Percentiles rank a stretch among this genome's conserved stretches.
Evolutionary conservation across 1,284 basidiomycete species (phyloP).

Genomic region (Somion occarium): DNA sequence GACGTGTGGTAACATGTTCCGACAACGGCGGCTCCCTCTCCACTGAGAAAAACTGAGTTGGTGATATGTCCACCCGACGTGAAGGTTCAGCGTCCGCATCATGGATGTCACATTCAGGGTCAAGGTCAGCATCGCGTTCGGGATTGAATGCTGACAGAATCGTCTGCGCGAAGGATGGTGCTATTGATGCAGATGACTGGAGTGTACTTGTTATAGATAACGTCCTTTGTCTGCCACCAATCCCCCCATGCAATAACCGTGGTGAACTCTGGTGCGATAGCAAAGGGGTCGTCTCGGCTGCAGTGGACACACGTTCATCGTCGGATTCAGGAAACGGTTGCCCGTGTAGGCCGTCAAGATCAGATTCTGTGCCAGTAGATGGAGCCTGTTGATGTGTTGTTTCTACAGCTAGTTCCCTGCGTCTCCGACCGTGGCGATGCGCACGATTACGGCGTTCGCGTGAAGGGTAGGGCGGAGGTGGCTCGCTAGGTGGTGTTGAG

Average conservation of each 20-base stretch:
- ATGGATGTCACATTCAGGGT: constrained; percentile 25
- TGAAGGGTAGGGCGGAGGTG: constrained; percentile 65
- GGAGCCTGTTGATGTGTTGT: constrained; percentile 27
- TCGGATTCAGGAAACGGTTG: constrained; percentile 15
- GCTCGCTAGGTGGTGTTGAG: constrained; percentile 36
- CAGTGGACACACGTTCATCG: constrained; percentile 15
- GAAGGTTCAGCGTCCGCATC: constrained; percentile 1
- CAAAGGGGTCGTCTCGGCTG: constrained; percentile 39
- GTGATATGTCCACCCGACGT: constrained; percentile 9
- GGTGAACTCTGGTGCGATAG: constrained; percentile 25
- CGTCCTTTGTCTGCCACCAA: constrained; percentile 34
- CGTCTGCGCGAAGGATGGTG: constrained; percentile 63
- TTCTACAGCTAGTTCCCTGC: constrained; percentile 17
- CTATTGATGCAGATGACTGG: constrained; percentile 40
- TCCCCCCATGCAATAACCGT: constrained; percentile 14
- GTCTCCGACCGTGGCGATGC: constrained; percentile 25
- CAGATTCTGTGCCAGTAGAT: constrained; percentile 30
- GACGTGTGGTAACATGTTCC: no score
- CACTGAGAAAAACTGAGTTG: constrained; percentile 6
- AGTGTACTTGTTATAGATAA: constrained; percentile 52
- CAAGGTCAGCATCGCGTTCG: constrained; percentile 36
- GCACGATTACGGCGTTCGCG: constrained; percentile 41
- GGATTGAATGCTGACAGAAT: constrained; percentile 55
- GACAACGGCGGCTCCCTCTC: neutral
- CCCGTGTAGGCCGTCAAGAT: constrained; percentile 17